phyloP scores from a whole-genome alignment of 2,329 filamentous ascomycete genomes.

The Venturia effusa region DNA sequence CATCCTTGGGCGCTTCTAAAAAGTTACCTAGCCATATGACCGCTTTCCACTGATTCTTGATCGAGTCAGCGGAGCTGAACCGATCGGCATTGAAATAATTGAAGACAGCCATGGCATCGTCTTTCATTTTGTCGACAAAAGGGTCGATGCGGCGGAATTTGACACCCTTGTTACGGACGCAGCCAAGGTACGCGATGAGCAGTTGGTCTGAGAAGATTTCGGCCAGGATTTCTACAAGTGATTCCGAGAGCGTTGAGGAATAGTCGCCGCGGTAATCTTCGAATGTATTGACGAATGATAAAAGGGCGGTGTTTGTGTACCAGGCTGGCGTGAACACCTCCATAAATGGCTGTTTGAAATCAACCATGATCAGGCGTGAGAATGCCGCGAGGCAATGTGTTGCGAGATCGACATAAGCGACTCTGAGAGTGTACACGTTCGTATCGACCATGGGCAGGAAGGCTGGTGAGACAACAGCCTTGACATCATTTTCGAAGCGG shows the following conservation, averaged over 20 bases:
- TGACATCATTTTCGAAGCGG: conserved; percentile 74
- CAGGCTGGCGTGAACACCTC: conserved; percentile 87
- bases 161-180: conserved; percentile 79
- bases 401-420: conserved; percentile 90
- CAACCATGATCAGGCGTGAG: conserved; percentile 70
- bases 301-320: conserved; percentile 81
- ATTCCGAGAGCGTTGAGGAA: conserved; percentile 61
- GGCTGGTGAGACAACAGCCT: conserved; percentile 65
- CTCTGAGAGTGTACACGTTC: conserved; percentile 66
- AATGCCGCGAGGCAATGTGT: conserved; percentile 89
- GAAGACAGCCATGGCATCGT: conserved; percentile 84
- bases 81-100: conserved; percentile 63
- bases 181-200: conserved; percentile 70
- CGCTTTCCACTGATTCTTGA: conserved; percentile 88
- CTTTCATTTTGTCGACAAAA: conserved; percentile 86
- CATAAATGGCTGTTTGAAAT: conserved; percentile 72
- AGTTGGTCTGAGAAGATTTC: conserved; percentile 91
- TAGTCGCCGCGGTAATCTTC: conserved; percentile 73
- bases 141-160: conserved; percentile 81
- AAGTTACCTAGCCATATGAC: conserved; percentile 75
- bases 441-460: conserved; percentile 59
- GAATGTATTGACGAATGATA: conserved; percentile 87
- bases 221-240: conserved; percentile 76
- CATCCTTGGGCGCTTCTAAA: conserved; percentile 62
- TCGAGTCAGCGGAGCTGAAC: conserved; percentile 56